Base-by-base conservation (phyloP, 2,329 filamentous ascomycete genomes). In the Fusarium sp. region DNA sequence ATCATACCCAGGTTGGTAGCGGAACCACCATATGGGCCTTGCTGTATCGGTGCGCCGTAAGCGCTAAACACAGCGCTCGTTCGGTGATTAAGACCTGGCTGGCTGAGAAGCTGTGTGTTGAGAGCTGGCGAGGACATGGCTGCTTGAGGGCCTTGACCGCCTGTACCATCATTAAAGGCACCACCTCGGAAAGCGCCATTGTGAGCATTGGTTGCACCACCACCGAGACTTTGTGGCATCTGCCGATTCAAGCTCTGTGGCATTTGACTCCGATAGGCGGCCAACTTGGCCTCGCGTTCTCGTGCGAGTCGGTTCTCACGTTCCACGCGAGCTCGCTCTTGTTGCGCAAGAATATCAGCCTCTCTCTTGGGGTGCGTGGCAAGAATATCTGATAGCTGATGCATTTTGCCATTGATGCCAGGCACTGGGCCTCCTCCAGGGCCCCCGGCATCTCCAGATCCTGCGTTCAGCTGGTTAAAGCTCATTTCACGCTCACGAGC, bases 401-500 rank as follows among this genome's bases (percentile, higher is more conserved):
- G 90, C 66, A 89, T 84, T 7, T 85, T 73, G 57, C 80, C 68
- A 23, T 78, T 80, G 14, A 80, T 68, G 20, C 66, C 71, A 11
- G 74, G 74, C 3, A 64, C 37, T 4, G 67, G 50, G 25, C n/a
- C 63, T 32, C 23, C 50, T 11, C 52, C 73, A 6, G 71, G 52
- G 23, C 69, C 66, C 20, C 56, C 56, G 8, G 64, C 30, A 32
- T 32, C 58, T n/a, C 67, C 23, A 16, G 43, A 23, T 25, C 43
- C 68, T 20, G 74, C 73, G 16, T 72, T 70, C 23, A 78, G 71
- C 20, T 79, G 76, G 64, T 81, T 80, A 41, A 83, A 80, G 48
- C 83, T 84, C 81, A 90, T 88, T 73, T 89, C 89, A 48, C 86
- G 84, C 70, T 89, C 88, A 32, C 90, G 88, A 8, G 92, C 92